Conservation (phyloP, 2,329 filamentous ascomycete genomes). For the Fusarium nisikadoi region DNA sequence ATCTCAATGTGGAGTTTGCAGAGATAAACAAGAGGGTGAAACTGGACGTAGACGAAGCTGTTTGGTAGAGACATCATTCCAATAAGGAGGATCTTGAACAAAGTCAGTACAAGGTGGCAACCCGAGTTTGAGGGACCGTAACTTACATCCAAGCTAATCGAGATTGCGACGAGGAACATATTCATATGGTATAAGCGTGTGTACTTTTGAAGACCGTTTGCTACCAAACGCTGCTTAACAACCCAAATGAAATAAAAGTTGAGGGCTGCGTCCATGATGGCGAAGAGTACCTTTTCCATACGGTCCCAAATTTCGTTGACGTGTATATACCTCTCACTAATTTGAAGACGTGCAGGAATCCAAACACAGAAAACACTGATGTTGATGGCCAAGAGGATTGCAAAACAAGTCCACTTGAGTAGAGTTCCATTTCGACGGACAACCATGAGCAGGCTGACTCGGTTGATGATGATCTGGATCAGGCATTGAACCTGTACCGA, state of each 20-base stretch:
- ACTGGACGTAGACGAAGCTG: constrained; percentile 39
- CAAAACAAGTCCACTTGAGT: constrained; percentile 57
- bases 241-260: constrained; percentile 58
- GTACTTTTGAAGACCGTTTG: constrained; percentile 61
- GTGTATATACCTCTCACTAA: constrained; percentile 50
- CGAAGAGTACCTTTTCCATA: constrained; percentile 59
- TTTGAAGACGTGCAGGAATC: constrained; percentile 59
- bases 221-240: constrained; percentile 57
- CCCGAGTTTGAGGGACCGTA: no score
- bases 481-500: constrained; percentile 55
- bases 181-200: constrained; percentile 54
- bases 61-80: constrained; percentile 41
- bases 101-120: neutral
- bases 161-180: constrained; percentile 41
- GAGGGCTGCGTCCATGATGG: constrained; percentile 57
- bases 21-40: constrained; percentile 39
- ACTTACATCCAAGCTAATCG: constrained; percentile 43
- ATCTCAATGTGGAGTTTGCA: constrained; percentile 41
- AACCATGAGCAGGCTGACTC: constrained; percentile 57
- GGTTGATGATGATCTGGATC: constrained; percentile 64
- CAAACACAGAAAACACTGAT: constrained; percentile 61
- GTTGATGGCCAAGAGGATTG: constrained; percentile 57
- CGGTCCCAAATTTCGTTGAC: constrained; percentile 62
- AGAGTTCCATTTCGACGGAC: constrained; percentile 44
- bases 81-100: constrained; percentile 31